Evolutionary conservation across 805 yeast species (phyloP).

Genomic region (Candida qinlingensis): DNA sequence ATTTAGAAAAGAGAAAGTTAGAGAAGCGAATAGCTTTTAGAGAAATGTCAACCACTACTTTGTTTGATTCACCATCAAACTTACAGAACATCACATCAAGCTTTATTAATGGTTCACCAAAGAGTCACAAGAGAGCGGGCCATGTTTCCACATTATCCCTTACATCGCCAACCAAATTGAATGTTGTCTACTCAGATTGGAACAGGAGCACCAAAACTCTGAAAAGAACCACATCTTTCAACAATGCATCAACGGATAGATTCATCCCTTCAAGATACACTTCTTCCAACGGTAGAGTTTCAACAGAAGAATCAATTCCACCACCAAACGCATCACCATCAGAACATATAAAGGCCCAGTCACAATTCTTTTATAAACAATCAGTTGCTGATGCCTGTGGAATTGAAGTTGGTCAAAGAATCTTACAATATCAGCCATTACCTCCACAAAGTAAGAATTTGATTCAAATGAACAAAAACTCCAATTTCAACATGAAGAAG

Average conservation of each 20-base stretch:
- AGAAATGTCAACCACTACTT: background rate
- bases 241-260: constrained; percentile 38
- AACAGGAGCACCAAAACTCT: constrained; percentile 21
- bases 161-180: constrained; percentile 43
- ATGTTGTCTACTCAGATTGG: constrained; percentile 37
- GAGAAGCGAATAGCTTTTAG: background rate
- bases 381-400: constrained; percentile 96
- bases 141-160: constrained; percentile 33
- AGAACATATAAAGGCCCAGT: constrained; percentile 38
- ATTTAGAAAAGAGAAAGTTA: background rate
- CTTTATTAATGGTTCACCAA: constrained; percentile 15
- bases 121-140: constrained; percentile 11
- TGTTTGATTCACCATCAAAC: constrained; percentile 17
- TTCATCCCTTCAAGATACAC: constrained; percentile 56
- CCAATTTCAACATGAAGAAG: constrained; percentile 24
- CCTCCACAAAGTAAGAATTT: constrained; percentile 52
- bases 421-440: constrained; percentile 78
- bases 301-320: constrained; percentile 33
- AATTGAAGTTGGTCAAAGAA: constrained; percentile 71
- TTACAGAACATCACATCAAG: constrained; percentile 10
- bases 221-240: constrained; percentile 20
- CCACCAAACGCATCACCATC: constrained; percentile 44
- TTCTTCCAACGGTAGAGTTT: constrained; percentile 41
- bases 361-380: constrained; percentile 51
- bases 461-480: constrained; percentile 20